phyloP scores from a whole-genome alignment of 108 stramenopile species.

The Nannochloropsis salina region DNA sequence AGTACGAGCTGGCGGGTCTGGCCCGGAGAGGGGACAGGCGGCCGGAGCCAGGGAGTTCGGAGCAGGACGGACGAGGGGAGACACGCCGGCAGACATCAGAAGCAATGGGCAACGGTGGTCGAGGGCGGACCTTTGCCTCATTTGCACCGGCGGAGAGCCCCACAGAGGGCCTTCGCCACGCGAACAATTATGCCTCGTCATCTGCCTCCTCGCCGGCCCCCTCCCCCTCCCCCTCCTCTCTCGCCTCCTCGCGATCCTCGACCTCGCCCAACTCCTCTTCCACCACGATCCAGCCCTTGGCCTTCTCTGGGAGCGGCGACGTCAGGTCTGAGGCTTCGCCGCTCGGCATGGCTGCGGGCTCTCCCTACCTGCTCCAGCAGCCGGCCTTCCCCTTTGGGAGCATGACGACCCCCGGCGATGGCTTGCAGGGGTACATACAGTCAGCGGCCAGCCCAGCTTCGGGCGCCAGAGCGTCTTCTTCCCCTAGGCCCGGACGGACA shows the following conservation, averaged over 20 bases:
- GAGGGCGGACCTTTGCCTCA: neutral
- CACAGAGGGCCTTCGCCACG: neutral
- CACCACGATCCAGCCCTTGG: neutral
- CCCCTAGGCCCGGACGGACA: too few relatives aligned
- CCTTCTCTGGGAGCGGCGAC: neutral
- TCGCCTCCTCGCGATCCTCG: neutral
- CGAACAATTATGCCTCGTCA: neutral
- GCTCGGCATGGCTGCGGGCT: too few relatives aligned
- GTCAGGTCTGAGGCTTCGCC: too few relatives aligned
- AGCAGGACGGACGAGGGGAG: too few relatives aligned
- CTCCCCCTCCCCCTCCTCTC: neutral
- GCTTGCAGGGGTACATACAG: neutral
- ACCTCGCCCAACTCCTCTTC: neutral
- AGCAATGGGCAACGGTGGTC: neutral
- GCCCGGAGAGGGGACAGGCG: neutral
- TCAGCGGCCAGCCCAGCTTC: neutral
- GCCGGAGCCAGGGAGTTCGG: too few relatives aligned
- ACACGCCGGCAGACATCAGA: neutral
- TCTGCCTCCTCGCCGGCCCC: neutral
- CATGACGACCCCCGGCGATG: neutral
- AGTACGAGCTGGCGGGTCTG: neutral
- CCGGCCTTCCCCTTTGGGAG: too few relatives aligned
- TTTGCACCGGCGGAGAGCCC: neutral
- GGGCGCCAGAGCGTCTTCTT: too few relatives aligned
- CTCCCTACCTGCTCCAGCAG: too few relatives aligned